Conservation (phyloP, 2,329 filamentous ascomycete genomes). For the Alternaria arborescens region DNA sequence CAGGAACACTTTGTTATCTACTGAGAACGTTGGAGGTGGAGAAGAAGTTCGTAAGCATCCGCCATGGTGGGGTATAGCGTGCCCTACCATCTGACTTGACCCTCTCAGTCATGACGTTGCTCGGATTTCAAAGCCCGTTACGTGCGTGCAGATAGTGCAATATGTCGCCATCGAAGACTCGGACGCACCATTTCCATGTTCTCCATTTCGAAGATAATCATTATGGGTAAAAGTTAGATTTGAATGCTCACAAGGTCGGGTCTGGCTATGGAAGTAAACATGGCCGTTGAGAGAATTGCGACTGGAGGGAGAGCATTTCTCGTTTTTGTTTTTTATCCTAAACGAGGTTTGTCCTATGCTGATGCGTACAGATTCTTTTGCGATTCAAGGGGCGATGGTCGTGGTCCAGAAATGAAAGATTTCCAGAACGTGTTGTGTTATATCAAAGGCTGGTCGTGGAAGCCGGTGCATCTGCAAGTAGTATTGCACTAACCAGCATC, state of each 20-base stretch:
- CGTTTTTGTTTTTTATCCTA: neutral
- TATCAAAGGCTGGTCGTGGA: neutral
- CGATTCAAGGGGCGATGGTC: neutral
- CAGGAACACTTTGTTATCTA: neutral
- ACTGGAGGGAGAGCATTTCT: neutral
- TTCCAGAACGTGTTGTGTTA: neutral
- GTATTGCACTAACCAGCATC: neutral
- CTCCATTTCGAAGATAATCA: neutral
- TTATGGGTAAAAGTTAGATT: neutral
- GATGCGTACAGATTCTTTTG: neutral
- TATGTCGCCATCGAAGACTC: neutral
- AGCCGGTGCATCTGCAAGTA: neutral
- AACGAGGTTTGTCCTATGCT: neutral
- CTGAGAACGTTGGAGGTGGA: neutral
- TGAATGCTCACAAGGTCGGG: too few species aligned
- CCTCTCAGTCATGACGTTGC: slow-evolving; percentile 2
- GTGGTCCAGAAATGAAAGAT: neutral
- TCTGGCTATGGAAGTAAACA: neutral
- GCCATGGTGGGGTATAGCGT: slow-evolving; percentile 7
- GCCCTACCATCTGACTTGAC: neutral
- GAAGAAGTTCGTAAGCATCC: neutral
- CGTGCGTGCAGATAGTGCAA: neutral
- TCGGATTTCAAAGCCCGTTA: slow-evolving; percentile 1
- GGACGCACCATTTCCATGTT: too few species aligned
- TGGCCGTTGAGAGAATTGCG: neutral